Base-by-base conservation (phyloP, 2,329 filamentous ascomycete species). In the Aspergillus pseudoviridinutans region DNA sequence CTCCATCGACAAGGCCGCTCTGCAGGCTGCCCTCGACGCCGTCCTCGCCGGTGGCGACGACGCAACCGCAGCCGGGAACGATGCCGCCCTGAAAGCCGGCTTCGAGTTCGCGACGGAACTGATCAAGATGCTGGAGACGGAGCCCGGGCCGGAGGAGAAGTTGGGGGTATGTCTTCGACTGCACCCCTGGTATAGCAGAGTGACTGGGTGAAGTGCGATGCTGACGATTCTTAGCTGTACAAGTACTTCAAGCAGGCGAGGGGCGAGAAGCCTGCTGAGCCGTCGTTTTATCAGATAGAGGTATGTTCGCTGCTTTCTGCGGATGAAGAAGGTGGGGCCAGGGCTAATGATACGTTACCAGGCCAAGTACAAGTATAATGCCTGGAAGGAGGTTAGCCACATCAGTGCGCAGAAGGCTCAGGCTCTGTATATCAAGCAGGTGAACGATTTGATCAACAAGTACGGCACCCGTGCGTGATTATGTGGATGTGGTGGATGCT, bases 361-460 rank as follows among this genome's bases (percentile, higher is more conserved):
- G 89, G 86, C 80, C 78, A 95, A 94, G 80, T 85, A 85, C 68
- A 96, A 95, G 83, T 84, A 87, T 79, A 83, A 81, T 68, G 85
- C 88, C 55, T 96, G 91, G 91, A 79, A 91, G 77, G 82, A 86
- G 71, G 69, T 86, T 61, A 83, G 85, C 68, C 84, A 92, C 60
- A 72, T 86, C 64, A 84, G 82, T 60, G 70, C 83, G 60, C 82
- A 87, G 62, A 75, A 86, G 63, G 92, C 92, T 22, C 88, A 95
- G 83, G 81, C 85, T 73, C 79, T 83, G 71, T 97, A 96, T 78
- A 83, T 95, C 68, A 80, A 81, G 65, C 79, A 88, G 60, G 85
- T 94, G 63, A 86, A 91, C 76, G 74, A 80, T 68, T 76, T 95
- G 70, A 91, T 94, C 83, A 76, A 69, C 59, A 83, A 84, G 73